Conservation (phyloP, 73 alveolate species). For the Urostyla sp. region DNA sequence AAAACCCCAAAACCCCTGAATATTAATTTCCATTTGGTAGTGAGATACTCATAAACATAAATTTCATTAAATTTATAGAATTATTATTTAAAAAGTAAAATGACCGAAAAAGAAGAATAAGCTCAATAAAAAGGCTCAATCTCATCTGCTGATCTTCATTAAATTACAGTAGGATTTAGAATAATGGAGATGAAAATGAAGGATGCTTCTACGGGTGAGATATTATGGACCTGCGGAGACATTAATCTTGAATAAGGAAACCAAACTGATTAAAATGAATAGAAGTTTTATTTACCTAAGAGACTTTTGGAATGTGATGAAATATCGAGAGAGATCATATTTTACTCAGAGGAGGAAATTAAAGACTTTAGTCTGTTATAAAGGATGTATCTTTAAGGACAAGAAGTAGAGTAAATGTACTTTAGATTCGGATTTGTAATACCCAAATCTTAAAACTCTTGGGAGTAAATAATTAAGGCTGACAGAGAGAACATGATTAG, state of each 20-base stretch:
- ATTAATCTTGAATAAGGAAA: constrained; percentile 52
- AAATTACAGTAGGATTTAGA: constrained; percentile 56
- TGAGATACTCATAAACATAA: too few species aligned
- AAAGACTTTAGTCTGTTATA: constrained; percentile 54
- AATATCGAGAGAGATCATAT: constrained; percentile 60
- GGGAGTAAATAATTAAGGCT: constrained; percentile 82
- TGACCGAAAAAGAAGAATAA: too few species aligned
- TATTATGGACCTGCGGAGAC: constrained; percentile 45
- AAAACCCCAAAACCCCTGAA: too few species aligned
- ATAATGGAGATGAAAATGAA: constrained; percentile 68
- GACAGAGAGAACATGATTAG: constrained; percentile 71
- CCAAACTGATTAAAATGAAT: background rate
- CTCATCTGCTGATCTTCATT: background rate
- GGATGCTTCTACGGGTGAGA: constrained; percentile 63
- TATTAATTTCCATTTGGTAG: too few species aligned
- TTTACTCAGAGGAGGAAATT: constrained; percentile 51
- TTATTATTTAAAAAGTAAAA: too few species aligned
- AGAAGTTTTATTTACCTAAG: constrained; percentile 57
- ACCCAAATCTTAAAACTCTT: constrained; percentile 79
- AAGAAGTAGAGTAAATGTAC: constrained; percentile 73
- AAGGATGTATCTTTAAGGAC: constrained; percentile 39
- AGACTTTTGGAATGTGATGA: constrained; percentile 57
- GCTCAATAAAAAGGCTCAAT: too few species aligned
- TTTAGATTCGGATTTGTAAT: constrained; percentile 84
- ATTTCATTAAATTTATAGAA: too few species aligned